Base-by-base conservation (phyloP, 768 basidiomycete genomes). In the Rhizopogon vulgaris region DNA sequence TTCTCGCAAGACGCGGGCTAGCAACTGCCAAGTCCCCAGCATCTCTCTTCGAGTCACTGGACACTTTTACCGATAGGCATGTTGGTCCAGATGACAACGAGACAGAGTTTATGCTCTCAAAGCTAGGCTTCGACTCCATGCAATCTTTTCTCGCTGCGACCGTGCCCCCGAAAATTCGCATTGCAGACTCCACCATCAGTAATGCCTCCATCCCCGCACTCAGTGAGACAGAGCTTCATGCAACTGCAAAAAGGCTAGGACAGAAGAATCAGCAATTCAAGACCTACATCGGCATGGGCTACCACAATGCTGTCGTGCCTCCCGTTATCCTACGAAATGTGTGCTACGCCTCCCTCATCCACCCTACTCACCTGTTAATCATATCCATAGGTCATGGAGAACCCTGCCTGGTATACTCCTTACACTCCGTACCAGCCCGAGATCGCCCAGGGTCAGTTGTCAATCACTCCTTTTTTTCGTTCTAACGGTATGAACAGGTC, bases 261-360 rank as follows among this genome's bases (percentile, higher is more conserved):
- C 71, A 64, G 14, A 75, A 80, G 65, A 98, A 99, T 70, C 81
- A 85, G 69, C 73, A 80, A 5, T 87, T 87, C 69, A 90, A 86
- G 75, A 94, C 85, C 63, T 98, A 93, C 69, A 99, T 98, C 63
- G 96, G 96, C 34, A 93, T 97, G 92, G 95, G 96, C 8, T 99
- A 96, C 70, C 90, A 94, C 64, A 85, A 85, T 58, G 92, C 94
- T 3, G 90, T 95, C 41, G 90, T 95, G 4, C 94, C 94, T n/a
- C 88, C 90, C 7, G 92, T 96, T 46, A 92, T 96, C 68, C 76
- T 95, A 60, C 86, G 94, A 56, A 96, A 95, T 57, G 91, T 93
- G 52, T 47, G 80, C 66, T 18, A 36, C 32, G 51, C 47, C n/a
- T 22, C 40, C 40, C 14, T 45, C 32, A 47, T 45, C 11, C 48